Evolutionary conservation across 2,329 filamentous ascomycete species (phyloP), one percentile per base, ranked within the genome.

Genomic region (Ceratocystiopsis brevicomis): DNA sequence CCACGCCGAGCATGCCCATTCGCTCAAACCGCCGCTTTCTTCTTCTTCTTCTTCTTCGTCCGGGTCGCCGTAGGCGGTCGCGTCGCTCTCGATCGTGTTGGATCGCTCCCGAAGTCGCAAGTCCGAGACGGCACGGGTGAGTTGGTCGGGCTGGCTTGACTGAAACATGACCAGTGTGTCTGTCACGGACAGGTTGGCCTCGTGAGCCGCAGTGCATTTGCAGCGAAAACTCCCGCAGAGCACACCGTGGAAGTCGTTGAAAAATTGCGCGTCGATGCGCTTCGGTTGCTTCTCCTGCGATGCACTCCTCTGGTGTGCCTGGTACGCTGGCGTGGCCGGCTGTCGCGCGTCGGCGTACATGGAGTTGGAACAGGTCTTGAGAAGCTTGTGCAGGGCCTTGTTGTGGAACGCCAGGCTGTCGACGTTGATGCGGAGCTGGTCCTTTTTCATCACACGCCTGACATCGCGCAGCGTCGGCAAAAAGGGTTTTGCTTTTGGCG

Each of bases 141-240:
- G 33, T 10, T 30, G 25, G 10, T 30, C 25, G 2, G 25, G 25
- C 14, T 45, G 35, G 13, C 42, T 38, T 11, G 37, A 38, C 37
- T 45, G 43, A 33, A 49, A 49, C 46, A 48, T 45, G 4, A 49
- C 46, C 25, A 45, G 34, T 9, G 46, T 45, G 39, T 49, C 48
- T 1, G 46, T 48, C 6, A 49, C 44, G 10, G 48, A 49, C 35
- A 49, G 43, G 36, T 49, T 49, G 11, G 48, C 46, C 25, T 48
- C 46, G 37, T 49, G 48, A 6, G 44, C 46, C 1, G 37, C 18
- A 4, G 41, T 16, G 14, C 48, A 49, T 36, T 19, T 44, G 45
- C 48, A 49, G 2, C 41, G 46, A 16, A 49, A 50, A 38, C 46
- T 47, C 19, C 44, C 47, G 37, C 43, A 21, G 13, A 48, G 45